Evolutionary conservation across 345 rosid species (phyloP), one percentile per base, ranked within the genome.

Genomic region (Populus alba): DNA sequence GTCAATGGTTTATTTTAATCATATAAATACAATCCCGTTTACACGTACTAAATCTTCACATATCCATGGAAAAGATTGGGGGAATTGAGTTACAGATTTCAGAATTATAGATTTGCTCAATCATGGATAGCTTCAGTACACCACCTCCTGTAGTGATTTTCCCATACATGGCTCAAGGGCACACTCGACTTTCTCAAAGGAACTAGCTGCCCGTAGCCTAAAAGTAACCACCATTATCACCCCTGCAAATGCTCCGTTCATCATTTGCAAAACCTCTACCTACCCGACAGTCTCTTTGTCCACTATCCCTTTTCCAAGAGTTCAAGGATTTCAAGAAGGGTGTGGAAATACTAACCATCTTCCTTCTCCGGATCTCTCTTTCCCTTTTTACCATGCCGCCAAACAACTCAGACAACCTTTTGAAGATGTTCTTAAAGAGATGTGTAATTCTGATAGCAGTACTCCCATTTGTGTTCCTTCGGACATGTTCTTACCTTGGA

Each of bases 401-500:
- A 78, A 33, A 71, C 62, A 51, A 3, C 78, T 84, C 38, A 38
- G 51, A 73, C 37, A 75, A 51, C 82, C 84, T 29, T 84, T 84
- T 22, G 82, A 81, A 68, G 65, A 75, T 10, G 33, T 84, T 38
- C 49, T 84, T n/a, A 33, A 35, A 35, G n/a, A 41, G 63, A 66
- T 71, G 75, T 70, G 25, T 2, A 3, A 66, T 11, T 3, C 23
- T 15, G 70, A 33, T 18, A 31, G 45, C 13, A 33, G n/a, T 3
- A 31, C 80, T 51, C 47, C 85, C 2, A 39, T 77, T 22, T 85
- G 85, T 38, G 85, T 82, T 15, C 62, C 79, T 55, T 82, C 87
- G 0, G 81, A 82, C 74, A 73, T 81, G 70, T 80, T 77, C 66
- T 71, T 82, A 17, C 76, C 76, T 7, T 82, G 83, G 81, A 79